Base-by-base conservation (phyloP, 345 rosid species). In the Firmiana major region DNA sequence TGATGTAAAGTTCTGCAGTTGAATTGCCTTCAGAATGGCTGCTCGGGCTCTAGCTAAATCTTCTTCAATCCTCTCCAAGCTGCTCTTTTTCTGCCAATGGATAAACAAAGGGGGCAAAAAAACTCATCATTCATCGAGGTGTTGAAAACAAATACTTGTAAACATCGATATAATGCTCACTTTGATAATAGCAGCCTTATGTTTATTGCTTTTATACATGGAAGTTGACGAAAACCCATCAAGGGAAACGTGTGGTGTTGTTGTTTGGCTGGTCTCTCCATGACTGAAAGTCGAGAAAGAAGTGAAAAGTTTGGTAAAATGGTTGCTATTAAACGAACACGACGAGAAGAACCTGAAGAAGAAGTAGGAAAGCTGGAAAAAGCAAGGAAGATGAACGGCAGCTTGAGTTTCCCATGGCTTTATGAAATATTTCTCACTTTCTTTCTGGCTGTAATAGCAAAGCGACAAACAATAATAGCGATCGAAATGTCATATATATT, bases 1-100 rank as follows among this genome's bases (percentile, higher is more conserved):
- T 4, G 93, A 86, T 12, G 84, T 74, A 54, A 79, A 88, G 74
- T 83, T 93, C 60, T 59, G 77, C 22, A 42, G 36, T 45, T 46
- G 79, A 67, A 90, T 63, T 19, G 97, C 97, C 53, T 76, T 60
- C 49, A 66, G 78, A 66, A 87, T 84, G 51, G 88, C 88, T 2
- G 51, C 79, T 73, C 88, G 69, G 54, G 90, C 87, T 60, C 67
- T 77, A 19, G 80, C 79, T 75, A 87, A 87, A 64, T 82, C 88
- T 67, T 60, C 77, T 74, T 87, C 90, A 57, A 83, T 79, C 77
- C 68, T 83, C 31, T 79, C 80, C 36, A 34, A 42, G 34, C 74
- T 57, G 46, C 67, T 84, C 75, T 72, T 81, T 54, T 54, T 81
- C 82, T 78, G 58, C 69, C 63, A 17, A 34, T 34, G 19, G 19